phyloP scores from a whole-genome alignment of 371 early-diverging fungal genomes.

The Zychaea mexicana region DNA sequence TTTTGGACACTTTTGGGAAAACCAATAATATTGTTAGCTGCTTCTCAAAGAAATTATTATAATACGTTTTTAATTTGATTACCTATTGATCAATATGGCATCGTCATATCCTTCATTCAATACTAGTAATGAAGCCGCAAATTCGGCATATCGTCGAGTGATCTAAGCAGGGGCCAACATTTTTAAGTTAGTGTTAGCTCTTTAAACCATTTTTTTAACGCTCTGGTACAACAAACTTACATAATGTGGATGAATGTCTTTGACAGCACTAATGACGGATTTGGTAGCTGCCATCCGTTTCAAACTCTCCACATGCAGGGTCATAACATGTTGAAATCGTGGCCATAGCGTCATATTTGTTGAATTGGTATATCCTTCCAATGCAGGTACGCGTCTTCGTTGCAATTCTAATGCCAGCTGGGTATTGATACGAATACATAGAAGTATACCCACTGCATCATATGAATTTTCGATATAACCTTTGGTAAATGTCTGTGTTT shows the following conservation, averaged over 20 bases:
- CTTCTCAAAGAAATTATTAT: background rate
- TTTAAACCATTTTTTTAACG: background rate
- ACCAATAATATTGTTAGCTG: no score
- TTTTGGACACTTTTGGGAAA: conserved; percentile 78
- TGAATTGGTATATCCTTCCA: conserved; percentile 84
- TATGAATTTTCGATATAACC: conserved; percentile 72
- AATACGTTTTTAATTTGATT: background rate
- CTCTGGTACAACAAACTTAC: conserved; percentile 41
- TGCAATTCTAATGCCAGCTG: conserved; percentile 84
- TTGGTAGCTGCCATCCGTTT: conserved; percentile 66
- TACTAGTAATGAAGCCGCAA: conserved; percentile 83
- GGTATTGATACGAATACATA: conserved; percentile 86
- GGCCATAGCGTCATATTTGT: conserved; percentile 94
- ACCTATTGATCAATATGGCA: conserved; percentile 77
- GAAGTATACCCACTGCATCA: conserved; percentile 87
- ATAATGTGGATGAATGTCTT: conserved; percentile 84
- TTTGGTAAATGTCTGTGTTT: conserved; percentile 71
- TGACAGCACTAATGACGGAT: conserved; percentile 54
- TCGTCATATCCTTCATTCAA: conserved; percentile 88
- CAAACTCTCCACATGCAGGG: conserved; percentile 85
- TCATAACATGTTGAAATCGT: conserved; percentile 85
- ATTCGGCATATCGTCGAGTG: conserved; percentile 86
- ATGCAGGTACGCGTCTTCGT: conserved; percentile 73
- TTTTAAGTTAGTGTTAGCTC: background rate
- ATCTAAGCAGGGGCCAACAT: no score